Evolutionary conservation across 768 basidiomycete genomes (phyloP).

Genomic region (Kwoniella pini): DNA sequence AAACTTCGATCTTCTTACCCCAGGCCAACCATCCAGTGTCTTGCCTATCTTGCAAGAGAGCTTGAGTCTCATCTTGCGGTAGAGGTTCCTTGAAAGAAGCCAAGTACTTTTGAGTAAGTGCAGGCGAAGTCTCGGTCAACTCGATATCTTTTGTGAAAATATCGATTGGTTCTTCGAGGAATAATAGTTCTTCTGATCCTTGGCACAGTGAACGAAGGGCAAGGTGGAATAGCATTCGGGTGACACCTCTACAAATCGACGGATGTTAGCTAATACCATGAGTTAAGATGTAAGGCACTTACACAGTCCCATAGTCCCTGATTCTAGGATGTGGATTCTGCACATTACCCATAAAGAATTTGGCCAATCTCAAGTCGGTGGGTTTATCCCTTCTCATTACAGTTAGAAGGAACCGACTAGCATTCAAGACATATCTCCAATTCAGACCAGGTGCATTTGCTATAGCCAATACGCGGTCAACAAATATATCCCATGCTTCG

Average conservation of each 20-base stretch:
- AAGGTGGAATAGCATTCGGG: constrained; percentile 67
- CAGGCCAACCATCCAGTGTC: constrained; percentile 77
- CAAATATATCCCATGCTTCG: constrained; percentile 31
- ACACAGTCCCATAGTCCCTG: constrained; percentile 42
- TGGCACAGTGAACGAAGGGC: constrained; percentile 74
- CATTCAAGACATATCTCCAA: constrained; percentile 41
- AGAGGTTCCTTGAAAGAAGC: constrained; percentile 63
- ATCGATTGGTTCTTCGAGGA: constrained; percentile 66
- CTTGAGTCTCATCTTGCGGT: constrained; percentile 39
- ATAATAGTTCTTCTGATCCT: constrained; percentile 65
- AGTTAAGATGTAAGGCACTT: constrained; percentile 12
- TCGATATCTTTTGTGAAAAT: constrained; percentile 64
- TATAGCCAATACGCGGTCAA: constrained; percentile 35
- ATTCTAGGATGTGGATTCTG: constrained; percentile 49
- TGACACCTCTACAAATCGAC: constrained; percentile 61
- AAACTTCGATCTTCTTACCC: constrained; percentile 62
- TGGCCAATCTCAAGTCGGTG: constrained; percentile 38
- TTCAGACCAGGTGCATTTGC: constrained; percentile 33
- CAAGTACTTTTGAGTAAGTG: constrained; percentile 64
- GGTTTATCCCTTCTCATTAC: constrained; percentile 42
- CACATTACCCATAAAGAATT: constrained; percentile 40
- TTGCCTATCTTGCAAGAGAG: constrained; percentile 63
- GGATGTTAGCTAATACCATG: not conserved
- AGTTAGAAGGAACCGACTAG: constrained; percentile 33
- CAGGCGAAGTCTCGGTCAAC: constrained; percentile 59